Conservation (phyloP, 2,329 filamentous ascomycete genomes). For the Hymenoscyphus scutula region DNA sequence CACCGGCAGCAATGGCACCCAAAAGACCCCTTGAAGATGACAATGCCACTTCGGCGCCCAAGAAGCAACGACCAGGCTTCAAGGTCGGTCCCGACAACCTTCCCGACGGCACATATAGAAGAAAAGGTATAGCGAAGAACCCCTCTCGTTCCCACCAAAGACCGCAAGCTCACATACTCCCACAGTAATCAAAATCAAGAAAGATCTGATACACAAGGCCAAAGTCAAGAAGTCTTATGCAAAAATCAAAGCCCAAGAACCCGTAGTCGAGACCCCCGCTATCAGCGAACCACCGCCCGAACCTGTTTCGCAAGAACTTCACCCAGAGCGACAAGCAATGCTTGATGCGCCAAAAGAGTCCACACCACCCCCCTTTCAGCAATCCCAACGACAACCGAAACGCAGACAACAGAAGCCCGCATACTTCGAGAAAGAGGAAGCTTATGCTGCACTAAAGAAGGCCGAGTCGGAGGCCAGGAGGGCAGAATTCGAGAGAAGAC, state of each 20-base stretch:
- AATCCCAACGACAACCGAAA: slow-evolving; percentile 8
- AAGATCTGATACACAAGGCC: slow-evolving; percentile 83
- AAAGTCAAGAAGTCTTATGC: slow-evolving; percentile 92
- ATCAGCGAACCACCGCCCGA: slow-evolving; percentile 21
- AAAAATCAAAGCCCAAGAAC: slow-evolving; percentile 67
- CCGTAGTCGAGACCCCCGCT: slow-evolving; percentile 23
- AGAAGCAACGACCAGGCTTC: slow-evolving; percentile 69
- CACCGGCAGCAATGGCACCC: slow-evolving; percentile 48
- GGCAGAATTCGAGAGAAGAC: slow-evolving; percentile 49
- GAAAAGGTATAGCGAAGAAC: slow-evolving; percentile 58
- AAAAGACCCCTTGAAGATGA: slow-evolving; percentile 55
- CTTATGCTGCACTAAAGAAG: slow-evolving; percentile 46
- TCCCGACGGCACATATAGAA: slow-evolving; percentile 82
- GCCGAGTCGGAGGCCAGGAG: slow-evolving; percentile 53
- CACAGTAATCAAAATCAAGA: slow-evolving; percentile 83
- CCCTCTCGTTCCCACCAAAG: neutral
- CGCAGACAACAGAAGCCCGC: slow-evolving; percentile 25
- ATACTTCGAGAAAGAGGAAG: slow-evolving; percentile 40
- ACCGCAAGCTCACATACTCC: slow-evolving; percentile 11
- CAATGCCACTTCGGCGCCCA: slow-evolving; percentile 40
- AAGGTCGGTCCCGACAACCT: slow-evolving; percentile 84
- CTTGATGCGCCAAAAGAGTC: slow-evolving; percentile 44
- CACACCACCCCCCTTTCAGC: slow-evolving; percentile 15
- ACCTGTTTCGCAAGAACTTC: slow-evolving; percentile 46
- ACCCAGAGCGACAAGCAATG: slow-evolving; percentile 60